Evolutionary conservation across 2,329 filamentous ascomycete species (phyloP), one percentile per base, ranked within the genome.

Genomic region (Hypomyces perniciosus): DNA sequence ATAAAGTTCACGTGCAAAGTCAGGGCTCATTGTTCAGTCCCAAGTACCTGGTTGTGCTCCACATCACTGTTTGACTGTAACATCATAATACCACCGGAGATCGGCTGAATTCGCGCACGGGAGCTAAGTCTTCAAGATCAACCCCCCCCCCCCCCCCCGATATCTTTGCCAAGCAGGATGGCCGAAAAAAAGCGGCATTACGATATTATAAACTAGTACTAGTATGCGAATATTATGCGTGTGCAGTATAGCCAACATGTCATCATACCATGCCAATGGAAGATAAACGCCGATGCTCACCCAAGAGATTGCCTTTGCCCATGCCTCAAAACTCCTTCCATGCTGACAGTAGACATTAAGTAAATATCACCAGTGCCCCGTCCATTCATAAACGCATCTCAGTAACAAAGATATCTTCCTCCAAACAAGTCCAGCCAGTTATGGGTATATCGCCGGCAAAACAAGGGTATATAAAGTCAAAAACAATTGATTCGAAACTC

Each of bases 341-440:
- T 51, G 13, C 41, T 46, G 48, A 51, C 31, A 43, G 46, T 51
- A 42, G 44, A 51, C 38, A 51, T 51, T 29, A 46, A 51, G 30
- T 51, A 46, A 51, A 46, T 12, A 42, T 27, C 48, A 42, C 37
- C 45, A 31, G 48, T 27, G 46, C 45, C 48, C 38, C 43, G 46
- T 51, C 42, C 48, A 37, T 51, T 51, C 48, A 38, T 51, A 51
- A 51, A 43, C 48, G 45, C 46, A 46, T 38, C 40, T 31, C 43
- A 31, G 35, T 35, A 43, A 46, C 44, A 42, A 51, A 51, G 48
- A 51, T 35, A 20, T 20, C 46, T 20, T 51, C 48, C 48, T 46
- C 48, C 48, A 51, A 51, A 51, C 37, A 46, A 51, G 44, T 43
- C 43, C 48, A 51, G 48, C 48, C 48, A 31, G 48, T 27, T n/a